These are phyloP conservation scores for Zymoseptoria crescenta DNA, from an alignment of 2,329 filamentous ascomycete species.

Conservation along the genomic window DNA sequence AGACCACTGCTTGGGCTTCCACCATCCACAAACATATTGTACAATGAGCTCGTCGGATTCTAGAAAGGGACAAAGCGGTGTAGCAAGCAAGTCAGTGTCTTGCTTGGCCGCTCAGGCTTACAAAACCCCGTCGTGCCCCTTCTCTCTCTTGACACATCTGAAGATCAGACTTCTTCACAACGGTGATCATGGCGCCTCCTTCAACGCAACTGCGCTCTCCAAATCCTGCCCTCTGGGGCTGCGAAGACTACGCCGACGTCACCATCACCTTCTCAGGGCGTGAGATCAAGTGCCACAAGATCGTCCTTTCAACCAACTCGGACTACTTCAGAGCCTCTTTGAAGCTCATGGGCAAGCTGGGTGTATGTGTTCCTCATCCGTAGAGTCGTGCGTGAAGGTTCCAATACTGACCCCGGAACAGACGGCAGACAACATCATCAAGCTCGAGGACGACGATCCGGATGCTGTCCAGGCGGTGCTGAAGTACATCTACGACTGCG, in stretches of 20 bases:
- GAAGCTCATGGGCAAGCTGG: not conserved
- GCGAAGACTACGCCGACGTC: conserved; percentile 5
- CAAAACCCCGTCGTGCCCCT: too few relatives aligned
- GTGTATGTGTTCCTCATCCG: too few relatives aligned
- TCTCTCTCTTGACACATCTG: too few relatives aligned
- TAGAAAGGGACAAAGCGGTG: too few relatives aligned
- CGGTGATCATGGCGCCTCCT: too few relatives aligned
- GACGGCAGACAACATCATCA: not conserved
- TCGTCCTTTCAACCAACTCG: conserved; percentile 6
- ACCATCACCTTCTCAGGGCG: conserved; percentile 4
- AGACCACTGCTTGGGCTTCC: too few relatives aligned
- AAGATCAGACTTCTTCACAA: too few relatives aligned
- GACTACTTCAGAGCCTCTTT: conserved; percentile 6
- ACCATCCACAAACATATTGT: too few relatives aligned
- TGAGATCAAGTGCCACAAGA: conserved; percentile 6
- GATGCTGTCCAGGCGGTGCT: conserved; percentile 7
- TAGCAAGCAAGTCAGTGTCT: too few relatives aligned
- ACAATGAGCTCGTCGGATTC: too few relatives aligned
- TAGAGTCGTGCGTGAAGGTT: too few relatives aligned
- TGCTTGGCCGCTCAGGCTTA: too few relatives aligned
- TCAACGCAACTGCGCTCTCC: not conserved
- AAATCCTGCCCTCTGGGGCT: not conserved
- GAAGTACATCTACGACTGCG: conserved; percentile 4
- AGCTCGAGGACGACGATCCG: conserved; percentile 9
- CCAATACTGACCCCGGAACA: not conserved